Percentiles rank a stretch among this genome's conserved stretches.
Conservation (phyloP, 164 flowering plant genomes). For the Chimonanthus salicifolius region DNA sequence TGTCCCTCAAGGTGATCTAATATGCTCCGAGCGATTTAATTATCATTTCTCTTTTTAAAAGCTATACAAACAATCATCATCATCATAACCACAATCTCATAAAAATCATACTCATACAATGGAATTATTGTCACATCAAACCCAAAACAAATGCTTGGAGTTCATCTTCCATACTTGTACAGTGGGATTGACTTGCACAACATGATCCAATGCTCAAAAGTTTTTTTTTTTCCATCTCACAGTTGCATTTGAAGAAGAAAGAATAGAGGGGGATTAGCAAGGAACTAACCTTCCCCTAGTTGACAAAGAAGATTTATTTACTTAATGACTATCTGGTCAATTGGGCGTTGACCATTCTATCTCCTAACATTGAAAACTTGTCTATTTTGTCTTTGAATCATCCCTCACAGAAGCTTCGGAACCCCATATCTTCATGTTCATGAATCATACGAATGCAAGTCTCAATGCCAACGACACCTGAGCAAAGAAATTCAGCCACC, state of each 20-base stretch:
- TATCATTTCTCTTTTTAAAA: too few species aligned
- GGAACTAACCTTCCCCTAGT: neutral
- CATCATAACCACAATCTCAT: too few species aligned
- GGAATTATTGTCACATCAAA: too few species aligned
- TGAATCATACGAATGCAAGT: conserved; percentile 59
- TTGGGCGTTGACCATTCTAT: neutral
- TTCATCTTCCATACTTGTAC: too few species aligned
- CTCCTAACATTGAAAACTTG: neutral
- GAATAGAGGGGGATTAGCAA: neutral
- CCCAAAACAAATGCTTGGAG: too few species aligned
- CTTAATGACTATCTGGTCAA: conserved; percentile 17
- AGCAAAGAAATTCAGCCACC: neutral
- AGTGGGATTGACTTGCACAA: too few species aligned
- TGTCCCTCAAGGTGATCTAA: too few species aligned
- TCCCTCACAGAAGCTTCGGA: conserved; percentile 57
- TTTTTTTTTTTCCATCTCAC: too few species aligned
- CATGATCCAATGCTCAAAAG: too few species aligned
- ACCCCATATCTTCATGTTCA: conserved; percentile 91
- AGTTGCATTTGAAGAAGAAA: neutral
- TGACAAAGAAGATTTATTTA: conserved; percentile 42
- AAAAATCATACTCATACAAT: too few species aligned
- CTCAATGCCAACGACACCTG: conserved; percentile 71
- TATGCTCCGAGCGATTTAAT: too few species aligned
- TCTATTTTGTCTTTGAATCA: conserved; percentile 16
- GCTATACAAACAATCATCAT: too few species aligned